Base-by-base conservation (phyloP, 106 monocot species). In the Gastrodia elata region DNA sequence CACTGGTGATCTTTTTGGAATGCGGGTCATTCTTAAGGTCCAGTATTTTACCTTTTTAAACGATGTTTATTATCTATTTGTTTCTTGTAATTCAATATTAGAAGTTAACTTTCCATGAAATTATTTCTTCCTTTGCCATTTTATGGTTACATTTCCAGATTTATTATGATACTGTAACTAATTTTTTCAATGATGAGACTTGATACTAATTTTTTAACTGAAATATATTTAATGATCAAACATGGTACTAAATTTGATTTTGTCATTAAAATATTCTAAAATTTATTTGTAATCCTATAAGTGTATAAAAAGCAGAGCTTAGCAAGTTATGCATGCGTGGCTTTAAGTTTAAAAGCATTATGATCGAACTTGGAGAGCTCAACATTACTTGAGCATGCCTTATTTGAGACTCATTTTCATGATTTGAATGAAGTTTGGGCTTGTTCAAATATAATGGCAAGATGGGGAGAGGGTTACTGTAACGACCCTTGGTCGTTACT, bases 21-120 rank as follows among this genome's bases (percentile, higher is more conserved):
- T 98, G 97, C 81, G 73, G 76, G 88, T 98, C 71, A n/a, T 93
- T 82, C 78, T 88, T 24, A 93, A 98, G 97, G 97, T 93, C 39
- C 22, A 52, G 25, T 73, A 27, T 58, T 30, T 34, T 42, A 1
- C 10, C 59, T 15, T 33, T 74, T 28, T 73, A 25, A 34, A 61
- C 10, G 8, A 65, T 59, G 42, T 42, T 33, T 37, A 24, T 41
- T 18, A 70, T 64, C 1, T 39, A 36, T 27, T 77, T 75, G 26
- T 68, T 39, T 24, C 15, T 4, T 34, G 34, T 57, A 26, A 57
- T 57, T 57, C 57, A 26, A 24, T 4, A 33, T 67, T 5, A 22
- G 35, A 22, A 38, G 22, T 6, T 35, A 20, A 37, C 34, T 38
- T 35, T 22, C 18, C 34, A 67, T 67, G 67, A 32, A 30, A 14